Evolutionary conservation across 2,329 filamentous ascomycete genomes (phyloP).

Genomic region (Aspergillus tubingensis): DNA sequence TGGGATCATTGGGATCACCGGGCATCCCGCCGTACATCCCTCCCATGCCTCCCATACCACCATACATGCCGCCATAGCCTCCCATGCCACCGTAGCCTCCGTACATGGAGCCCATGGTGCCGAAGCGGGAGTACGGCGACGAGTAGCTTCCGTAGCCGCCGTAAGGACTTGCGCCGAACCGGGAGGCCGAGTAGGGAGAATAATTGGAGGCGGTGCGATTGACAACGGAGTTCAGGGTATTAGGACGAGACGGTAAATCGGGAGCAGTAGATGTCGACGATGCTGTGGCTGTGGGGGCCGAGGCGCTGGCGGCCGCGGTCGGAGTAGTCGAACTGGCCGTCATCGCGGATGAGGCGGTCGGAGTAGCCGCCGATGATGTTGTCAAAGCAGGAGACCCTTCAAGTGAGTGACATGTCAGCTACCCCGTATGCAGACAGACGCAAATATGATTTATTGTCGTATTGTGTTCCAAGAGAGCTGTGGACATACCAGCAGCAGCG

Average conservation of each 20-base stretch:
- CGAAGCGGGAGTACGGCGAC: conserved; percentile 59
- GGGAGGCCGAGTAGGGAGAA: conserved; percentile 62
- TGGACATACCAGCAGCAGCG: conserved; percentile 55
- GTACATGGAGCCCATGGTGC: conserved; percentile 47
- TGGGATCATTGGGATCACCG: conserved; percentile 78
- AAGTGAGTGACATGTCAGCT: not conserved
- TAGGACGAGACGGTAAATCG: conserved; percentile 76
- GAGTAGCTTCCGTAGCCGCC: conserved; percentile 55
- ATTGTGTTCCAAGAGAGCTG: not conserved
- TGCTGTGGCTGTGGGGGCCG: conserved; percentile 46
- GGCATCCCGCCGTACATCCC: conserved; percentile 55
- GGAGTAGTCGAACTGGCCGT: conserved; percentile 41
- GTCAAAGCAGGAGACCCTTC: conserved; percentile 30
- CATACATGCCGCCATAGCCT: conserved; percentile 51
- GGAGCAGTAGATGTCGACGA: conserved; percentile 58
- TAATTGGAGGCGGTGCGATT: conserved; percentile 88
- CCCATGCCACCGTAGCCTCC: conserved; percentile 39
- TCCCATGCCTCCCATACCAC: conserved; percentile 51
- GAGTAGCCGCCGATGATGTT: conserved; percentile 20
- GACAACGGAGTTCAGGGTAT: conserved; percentile 73
- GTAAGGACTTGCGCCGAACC: conserved; percentile 57
- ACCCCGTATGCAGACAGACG: not conserved
- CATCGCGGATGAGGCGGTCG: conserved; percentile 37
- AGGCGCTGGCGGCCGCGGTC: conserved; percentile 34
- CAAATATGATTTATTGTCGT: no score